Conservation (phyloP, 1,139 yeast genomes). For the Candida tetrigidarum region DNA sequence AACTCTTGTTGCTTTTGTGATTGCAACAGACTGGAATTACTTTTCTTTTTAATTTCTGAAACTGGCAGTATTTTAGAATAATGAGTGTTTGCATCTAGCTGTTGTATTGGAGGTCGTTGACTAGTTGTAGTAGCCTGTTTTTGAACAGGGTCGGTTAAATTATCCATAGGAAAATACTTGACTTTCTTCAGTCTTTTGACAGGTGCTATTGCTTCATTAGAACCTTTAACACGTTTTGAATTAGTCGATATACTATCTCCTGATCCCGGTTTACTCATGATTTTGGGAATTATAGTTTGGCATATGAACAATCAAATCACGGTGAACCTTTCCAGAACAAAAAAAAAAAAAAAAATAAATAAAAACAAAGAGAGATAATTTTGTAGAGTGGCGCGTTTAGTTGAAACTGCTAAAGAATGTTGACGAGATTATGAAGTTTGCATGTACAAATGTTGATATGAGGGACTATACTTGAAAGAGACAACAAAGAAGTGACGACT, state of each 20-base stretch:
- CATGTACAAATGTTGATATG: too few species aligned
- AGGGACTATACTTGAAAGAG: too few species aligned
- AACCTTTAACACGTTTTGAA: background rate
- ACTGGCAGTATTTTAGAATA: slow-evolving; percentile 13
- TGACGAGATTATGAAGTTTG: too few species aligned
- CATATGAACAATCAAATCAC: background rate
- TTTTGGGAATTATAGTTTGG: background rate
- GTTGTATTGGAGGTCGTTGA: slow-evolving; percentile 9
- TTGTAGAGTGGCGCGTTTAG: too few species aligned
- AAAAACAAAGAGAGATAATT: too few species aligned
- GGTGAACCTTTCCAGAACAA: too few species aligned
- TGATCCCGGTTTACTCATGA: background rate
- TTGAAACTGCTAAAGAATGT: too few species aligned
- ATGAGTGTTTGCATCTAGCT: slow-evolving; percentile 12
- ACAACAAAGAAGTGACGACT: too few species aligned
- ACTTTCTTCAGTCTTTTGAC: slow-evolving; percentile 30
- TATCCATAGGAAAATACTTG: slow-evolving; percentile 43
- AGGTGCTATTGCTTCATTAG: slow-evolving; percentile 16
- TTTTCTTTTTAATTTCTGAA: slow-evolving; percentile 8
- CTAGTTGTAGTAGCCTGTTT: background rate
- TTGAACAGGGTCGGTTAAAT: slow-evolving; percentile 13
- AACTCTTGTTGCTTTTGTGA: slow-evolving; percentile 5
- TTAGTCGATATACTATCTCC: background rate
- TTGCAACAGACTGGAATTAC: background rate
- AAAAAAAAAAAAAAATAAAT: too few species aligned